Evolutionary conservation across 1,284 basidiomycete genomes (phyloP).

Genomic region (Boletus sp.): DNA sequence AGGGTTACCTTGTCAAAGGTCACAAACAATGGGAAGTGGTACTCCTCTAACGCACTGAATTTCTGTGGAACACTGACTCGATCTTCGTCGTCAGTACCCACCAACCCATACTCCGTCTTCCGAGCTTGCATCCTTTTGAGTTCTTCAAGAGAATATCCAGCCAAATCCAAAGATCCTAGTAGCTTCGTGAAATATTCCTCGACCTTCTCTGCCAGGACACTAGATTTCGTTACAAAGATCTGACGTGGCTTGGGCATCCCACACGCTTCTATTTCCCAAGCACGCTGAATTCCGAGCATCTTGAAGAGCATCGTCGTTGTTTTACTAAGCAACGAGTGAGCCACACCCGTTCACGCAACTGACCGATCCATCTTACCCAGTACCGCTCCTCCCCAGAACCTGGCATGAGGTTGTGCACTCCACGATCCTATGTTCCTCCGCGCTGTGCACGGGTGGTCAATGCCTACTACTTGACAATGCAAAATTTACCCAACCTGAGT

Average conservation of each 20-base stretch:
- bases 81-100: slow-evolving; percentile 51
- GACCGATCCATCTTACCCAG: slow-evolving; percentile 43
- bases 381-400: no score
- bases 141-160: slow-evolving; percentile 39
- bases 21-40: slow-evolving; percentile 70
- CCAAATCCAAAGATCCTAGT: slow-evolving; percentile 45
- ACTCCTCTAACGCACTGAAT: slow-evolving; percentile 58
- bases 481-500: no score
- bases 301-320: slow-evolving; percentile 75
- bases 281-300: slow-evolving; percentile 63
- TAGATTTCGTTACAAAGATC: slow-evolving; percentile 71
- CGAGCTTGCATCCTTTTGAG: slow-evolving; percentile 33
- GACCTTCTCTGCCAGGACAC: slow-evolving; percentile 62
- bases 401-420: no score
- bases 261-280: slow-evolving; percentile 38
- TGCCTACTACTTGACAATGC: no score
- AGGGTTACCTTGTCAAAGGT: slow-evolving; percentile 58
- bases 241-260: slow-evolving; percentile 51
- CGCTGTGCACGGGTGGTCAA: no score
- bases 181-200: slow-evolving; percentile 63
- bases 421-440: no score
- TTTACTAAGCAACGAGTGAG: slow-evolving; percentile 47
- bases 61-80: slow-evolving; percentile 48
- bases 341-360: not conserved
- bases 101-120: slow-evolving; percentile 36